These are phyloP conservation scores for Lonicera japonica DNA, from an alignment of 129 eudicot genomes.

Conservation along the genomic window DNA sequence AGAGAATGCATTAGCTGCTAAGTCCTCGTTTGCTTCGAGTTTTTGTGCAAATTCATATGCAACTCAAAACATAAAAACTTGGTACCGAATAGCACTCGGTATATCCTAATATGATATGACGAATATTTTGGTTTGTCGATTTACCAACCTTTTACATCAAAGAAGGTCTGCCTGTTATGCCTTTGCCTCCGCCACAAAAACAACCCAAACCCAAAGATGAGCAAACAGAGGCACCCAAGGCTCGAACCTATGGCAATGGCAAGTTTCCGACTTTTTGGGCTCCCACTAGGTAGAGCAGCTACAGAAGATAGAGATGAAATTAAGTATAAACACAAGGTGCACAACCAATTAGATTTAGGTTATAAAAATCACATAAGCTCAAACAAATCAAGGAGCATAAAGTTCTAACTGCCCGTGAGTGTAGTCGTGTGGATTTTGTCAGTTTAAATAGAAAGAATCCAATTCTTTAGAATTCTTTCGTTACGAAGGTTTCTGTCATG, in stretches of 20 bases:
- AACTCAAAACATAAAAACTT: too few relatives aligned
- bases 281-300: slow-evolving; percentile 36
- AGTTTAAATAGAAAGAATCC: too few relatives aligned
- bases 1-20: background rate
- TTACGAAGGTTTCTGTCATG: too few relatives aligned
- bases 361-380: background rate
- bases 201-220: slow-evolving; percentile 32
- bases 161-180: slow-evolving; percentile 31
- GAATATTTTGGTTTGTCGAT: background rate
- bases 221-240: slow-evolving; percentile 42
- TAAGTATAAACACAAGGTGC: background rate
- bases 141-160: slow-evolving; percentile 50
- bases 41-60: too few relatives aligned
- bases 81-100: too few relatives aligned
- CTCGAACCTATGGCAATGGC: slow-evolving; percentile 53
- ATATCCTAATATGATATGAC: background rate
- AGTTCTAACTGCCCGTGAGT: slow-evolving; percentile 1
- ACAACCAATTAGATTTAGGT: background rate
- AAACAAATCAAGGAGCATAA: background rate
- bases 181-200: slow-evolving; percentile 48
- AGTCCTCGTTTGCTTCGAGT: too few relatives aligned
- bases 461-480: too few relatives aligned
- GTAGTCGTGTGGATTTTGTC: too few relatives aligned
- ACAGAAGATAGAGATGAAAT: background rate
- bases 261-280: slow-evolving; percentile 39